Evolutionary conservation across 164 flowering plant species (phyloP).

Genomic region (Buxus sempervirens): DNA sequence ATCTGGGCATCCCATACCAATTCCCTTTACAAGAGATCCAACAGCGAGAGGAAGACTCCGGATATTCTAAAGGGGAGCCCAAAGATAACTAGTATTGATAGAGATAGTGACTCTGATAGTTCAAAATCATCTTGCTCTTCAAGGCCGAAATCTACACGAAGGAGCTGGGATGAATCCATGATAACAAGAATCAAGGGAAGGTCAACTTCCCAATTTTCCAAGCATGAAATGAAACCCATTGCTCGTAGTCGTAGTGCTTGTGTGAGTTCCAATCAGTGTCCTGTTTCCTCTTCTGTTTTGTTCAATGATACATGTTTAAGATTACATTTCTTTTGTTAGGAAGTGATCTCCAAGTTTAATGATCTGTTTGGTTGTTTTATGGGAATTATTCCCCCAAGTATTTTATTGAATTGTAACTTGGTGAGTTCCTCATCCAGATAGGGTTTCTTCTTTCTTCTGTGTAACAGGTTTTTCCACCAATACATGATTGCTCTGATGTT

Average conservation of each 20-base stretch:
- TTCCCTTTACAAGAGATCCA: constrained; percentile 6
- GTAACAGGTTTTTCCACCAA: constrained; percentile 35
- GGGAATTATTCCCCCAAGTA: not conserved
- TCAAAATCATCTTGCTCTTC: constrained; percentile 24
- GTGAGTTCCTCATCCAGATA: not conserved
- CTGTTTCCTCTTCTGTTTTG: not conserved
- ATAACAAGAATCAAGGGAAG: constrained; percentile 24
- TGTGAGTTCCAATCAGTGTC: constrained; percentile 29
- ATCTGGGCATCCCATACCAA: constrained; percentile 9
- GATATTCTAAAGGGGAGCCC: constrained; percentile 17
- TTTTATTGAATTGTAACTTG: not conserved
- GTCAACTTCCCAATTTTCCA: constrained; percentile 20
- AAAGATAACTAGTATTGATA: constrained; percentile 21
- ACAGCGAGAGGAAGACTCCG: constrained; percentile 9
- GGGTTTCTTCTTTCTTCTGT: constrained; percentile 1
- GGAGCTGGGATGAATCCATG: constrained; percentile 38
- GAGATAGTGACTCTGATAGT: constrained; percentile 43
- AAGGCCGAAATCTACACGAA: constrained; percentile 24
- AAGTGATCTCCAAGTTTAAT: not conserved
- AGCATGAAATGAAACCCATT: constrained; percentile 21
- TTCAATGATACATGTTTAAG: not conserved
- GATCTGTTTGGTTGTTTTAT: not conserved
- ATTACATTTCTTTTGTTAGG: not conserved
- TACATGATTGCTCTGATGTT: constrained; percentile 34
- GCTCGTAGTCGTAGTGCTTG: constrained; percentile 27